These are phyloP conservation scores for Talaromyces thailandensis DNA, from an alignment of 495 filamentous ascomycete genomes.

Conservation along the genomic window DNA sequence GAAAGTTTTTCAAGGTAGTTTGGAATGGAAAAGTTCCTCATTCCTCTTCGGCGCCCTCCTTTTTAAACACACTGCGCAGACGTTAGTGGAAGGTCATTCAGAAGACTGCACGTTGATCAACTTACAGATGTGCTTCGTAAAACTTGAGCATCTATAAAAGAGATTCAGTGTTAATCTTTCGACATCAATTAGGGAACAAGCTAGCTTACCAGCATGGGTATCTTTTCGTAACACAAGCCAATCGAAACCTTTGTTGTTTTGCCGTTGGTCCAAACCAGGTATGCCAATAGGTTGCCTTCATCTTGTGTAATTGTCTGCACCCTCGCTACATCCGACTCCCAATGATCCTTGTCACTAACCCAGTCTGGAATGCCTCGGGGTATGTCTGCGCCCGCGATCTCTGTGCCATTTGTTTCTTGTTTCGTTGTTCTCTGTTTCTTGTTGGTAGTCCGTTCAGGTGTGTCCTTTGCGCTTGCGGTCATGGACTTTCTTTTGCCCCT, in stretches of 20 bases:
- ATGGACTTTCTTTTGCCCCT: conserved; percentile 14
- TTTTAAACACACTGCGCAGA: conserved; percentile 26
- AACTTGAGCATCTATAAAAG: conserved; percentile 35
- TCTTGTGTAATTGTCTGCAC: conserved; percentile 52
- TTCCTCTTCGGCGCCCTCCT: not conserved
- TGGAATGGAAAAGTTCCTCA: not conserved
- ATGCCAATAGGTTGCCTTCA: conserved; percentile 34
- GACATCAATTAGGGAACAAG: not conserved
- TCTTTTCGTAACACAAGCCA: conserved; percentile 31
- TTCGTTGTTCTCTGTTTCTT: conserved; percentile 28
- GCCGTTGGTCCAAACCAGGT: conserved; percentile 48
- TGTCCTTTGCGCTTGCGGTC: conserved; percentile 11
- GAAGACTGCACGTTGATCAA: not conserved
- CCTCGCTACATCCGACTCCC: conserved; percentile 45
- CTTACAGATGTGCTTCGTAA: conserved; percentile 39
- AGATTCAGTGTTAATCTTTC: conserved; percentile 10
- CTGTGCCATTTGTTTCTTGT: conserved; percentile 19
- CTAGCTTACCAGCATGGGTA: conserved; percentile 24
- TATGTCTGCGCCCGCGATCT: conserved; percentile 9
- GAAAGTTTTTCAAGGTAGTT: not conserved
- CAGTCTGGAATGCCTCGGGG: conserved; percentile 18
- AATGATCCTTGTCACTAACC: conserved; percentile 42
- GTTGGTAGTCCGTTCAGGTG: conserved; percentile 6
- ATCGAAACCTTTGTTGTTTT: conserved; percentile 29
- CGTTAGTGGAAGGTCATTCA: conserved; percentile 16